Base-by-base conservation (phyloP, 1,284 basidiomycete genomes). In the Earliella scabrosa region DNA sequence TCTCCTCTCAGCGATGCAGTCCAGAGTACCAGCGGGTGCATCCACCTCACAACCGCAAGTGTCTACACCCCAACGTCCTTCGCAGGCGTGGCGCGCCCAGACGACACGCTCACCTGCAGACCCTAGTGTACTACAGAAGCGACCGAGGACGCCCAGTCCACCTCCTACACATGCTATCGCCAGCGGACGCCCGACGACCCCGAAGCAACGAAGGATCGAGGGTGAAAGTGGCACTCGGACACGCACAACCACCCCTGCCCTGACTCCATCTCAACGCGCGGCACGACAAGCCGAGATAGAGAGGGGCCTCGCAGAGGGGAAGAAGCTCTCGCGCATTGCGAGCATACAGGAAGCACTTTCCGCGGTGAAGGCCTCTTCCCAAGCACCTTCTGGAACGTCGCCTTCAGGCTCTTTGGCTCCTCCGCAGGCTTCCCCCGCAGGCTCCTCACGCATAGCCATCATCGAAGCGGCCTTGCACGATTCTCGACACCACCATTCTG, bases 281-380 rank as follows among this genome's bases (percentile, higher is more conserved):
- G 45, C 45, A 16, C 54, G 23, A 31, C 23, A 47, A 1, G 23
- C 52, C 44, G 53, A 48, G 14, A 50, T 52, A 26, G 29, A 52
- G 56, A 38, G 20, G 21, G 50, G 53, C 10, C 24, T 46, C 16
- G 45, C 41, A 26, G 51, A 50, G n/a, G 44, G 31, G 20, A 41
- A 44, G 48, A 56, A 35, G 45, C 34, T 41, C 9, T 47, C 52
- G 4, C 60, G 54, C 6, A 11, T 62, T 39, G 59, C 48, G 47
- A 57, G 44, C 52, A 63, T 63, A 20, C 26, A 58, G 23, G 55
- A 59, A n/a, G 61, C 58, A 39, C 40, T 63, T 24, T 32, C 38
- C 27, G 39, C 50, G 21, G 52, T 47, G 46, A 43, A 50, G 43
- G 32, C 18, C 24, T 50, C 62, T 39, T 54, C 53, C n/a, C 56